Conservation (phyloP, 495 filamentous ascomycete genomes). For the Apodospora peruviana region DNA sequence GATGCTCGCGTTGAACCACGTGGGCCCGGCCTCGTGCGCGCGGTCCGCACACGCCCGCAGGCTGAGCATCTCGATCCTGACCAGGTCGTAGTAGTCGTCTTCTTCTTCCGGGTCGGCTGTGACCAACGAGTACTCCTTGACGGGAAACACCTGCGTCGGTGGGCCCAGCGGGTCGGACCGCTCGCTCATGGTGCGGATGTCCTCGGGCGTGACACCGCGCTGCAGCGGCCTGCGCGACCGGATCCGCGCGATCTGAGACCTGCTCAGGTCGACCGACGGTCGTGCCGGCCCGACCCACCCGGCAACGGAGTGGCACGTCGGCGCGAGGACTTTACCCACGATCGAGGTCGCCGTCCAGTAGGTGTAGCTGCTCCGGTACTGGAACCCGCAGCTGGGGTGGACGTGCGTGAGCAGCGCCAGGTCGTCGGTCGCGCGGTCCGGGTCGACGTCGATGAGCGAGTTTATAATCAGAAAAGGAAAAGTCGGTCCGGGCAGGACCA, state of each 20-base stretch:
- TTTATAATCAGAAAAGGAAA: conserved; percentile 71
- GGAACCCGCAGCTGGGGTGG: conserved; percentile 61
- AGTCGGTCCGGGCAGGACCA: conserved; percentile 62
- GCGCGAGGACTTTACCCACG: conserved; percentile 71
- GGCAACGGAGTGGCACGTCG: conserved; percentile 63
- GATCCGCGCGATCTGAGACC: conserved; percentile 58
- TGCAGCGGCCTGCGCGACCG: conserved; percentile 41
- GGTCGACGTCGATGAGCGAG: conserved; percentile 64
- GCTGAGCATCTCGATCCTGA: conserved; percentile 59
- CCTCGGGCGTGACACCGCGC: conserved; percentile 41
- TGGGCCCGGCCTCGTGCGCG: conserved; percentile 20
- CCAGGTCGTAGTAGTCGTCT: conserved; percentile 36
- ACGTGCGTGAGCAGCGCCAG: conserved; percentile 57
- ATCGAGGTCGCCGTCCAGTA: conserved; percentile 67
- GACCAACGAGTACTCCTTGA: conserved; percentile 56
- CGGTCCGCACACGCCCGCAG: conserved; percentile 28
- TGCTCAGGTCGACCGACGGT: conserved; percentile 53
- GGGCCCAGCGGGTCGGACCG: conserved; percentile 63
- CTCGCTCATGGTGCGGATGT: conserved; percentile 53
- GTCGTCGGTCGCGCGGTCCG: conserved; percentile 49
- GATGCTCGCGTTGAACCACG: conserved; percentile 56
- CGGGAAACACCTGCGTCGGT: conserved; percentile 48
- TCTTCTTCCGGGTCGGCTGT: conserved; percentile 43
- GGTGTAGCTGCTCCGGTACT: conserved; percentile 60
- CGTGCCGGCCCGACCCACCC: conserved; percentile 66